Conservation (phyloP, 1,284 basidiomycete genomes). For the Fomitopsis pinicola region DNA sequence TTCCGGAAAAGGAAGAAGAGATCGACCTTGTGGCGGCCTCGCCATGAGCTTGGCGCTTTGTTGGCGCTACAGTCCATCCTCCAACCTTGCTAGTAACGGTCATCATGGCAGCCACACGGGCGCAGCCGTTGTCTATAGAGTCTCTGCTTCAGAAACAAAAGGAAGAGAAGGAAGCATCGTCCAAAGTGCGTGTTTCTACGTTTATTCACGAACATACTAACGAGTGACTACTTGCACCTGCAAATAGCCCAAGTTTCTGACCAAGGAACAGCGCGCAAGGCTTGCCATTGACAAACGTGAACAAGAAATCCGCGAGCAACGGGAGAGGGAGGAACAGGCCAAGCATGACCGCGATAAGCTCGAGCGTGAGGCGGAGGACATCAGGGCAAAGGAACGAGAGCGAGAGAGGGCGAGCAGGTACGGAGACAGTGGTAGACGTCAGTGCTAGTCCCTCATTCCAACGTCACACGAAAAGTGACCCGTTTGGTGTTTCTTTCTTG, state of each 20-base stretch:
- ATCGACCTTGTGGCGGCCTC: not conserved
- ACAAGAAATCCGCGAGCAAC: slow-evolving; percentile 70
- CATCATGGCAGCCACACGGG: slow-evolving; percentile 31
- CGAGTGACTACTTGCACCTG: not conserved
- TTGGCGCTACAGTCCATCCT: not conserved
- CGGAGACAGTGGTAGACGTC: slow-evolving; percentile 40
- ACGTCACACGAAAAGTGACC: slow-evolving; percentile 10
- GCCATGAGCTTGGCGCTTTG: too few relatives aligned
- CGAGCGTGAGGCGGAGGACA: slow-evolving; percentile 71
- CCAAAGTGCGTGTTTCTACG: slow-evolving; percentile 56
- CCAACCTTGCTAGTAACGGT: slow-evolving; percentile 1
- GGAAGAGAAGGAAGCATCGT: slow-evolving; percentile 81
- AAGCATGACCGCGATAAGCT: slow-evolving; percentile 60
- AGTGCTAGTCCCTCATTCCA: slow-evolving; percentile 27
- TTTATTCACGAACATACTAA: slow-evolving; percentile 3
- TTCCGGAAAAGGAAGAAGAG: not conserved
- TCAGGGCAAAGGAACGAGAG: slow-evolving; percentile 45
- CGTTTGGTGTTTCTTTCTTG: slow-evolving; percentile 13
- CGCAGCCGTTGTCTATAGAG: slow-evolving; percentile 80
- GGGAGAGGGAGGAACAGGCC: slow-evolving; percentile 54
- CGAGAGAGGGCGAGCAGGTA: slow-evolving; percentile 33
- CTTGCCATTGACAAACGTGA: slow-evolving; percentile 84
- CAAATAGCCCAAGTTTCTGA: slow-evolving; percentile 80
- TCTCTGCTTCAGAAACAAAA: slow-evolving; percentile 82
- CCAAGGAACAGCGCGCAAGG: slow-evolving; percentile 84